Conservation (phyloP, 169 alveolate species). For the Babesia gibsoni region DNA sequence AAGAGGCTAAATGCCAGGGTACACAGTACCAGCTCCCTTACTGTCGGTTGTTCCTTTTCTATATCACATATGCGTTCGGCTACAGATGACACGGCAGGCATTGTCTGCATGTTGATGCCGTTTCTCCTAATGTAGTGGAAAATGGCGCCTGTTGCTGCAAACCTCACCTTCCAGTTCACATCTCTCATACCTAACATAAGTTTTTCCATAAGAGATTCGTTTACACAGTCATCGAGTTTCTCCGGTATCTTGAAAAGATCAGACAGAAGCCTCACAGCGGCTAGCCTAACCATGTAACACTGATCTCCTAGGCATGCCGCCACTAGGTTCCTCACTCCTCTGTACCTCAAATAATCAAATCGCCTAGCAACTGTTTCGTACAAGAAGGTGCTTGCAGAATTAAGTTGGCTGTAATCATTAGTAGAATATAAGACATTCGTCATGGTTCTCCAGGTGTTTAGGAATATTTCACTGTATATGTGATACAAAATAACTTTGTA, state of each 20-base stretch:
- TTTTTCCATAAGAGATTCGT: not conserved
- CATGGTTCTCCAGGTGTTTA: constrained; percentile 27
- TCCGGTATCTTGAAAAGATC: not conserved
- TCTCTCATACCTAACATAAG: constrained; percentile 25
- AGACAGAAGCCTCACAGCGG: constrained; percentile 4
- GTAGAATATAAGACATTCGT: constrained; percentile 22
- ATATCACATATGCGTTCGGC: constrained; percentile 37
- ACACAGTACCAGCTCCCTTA: constrained; percentile 5
- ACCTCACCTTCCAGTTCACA: constrained; percentile 39
- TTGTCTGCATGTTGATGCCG: not conserved
- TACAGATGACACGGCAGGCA: constrained; percentile 33
- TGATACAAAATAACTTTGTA: constrained; percentile 23
- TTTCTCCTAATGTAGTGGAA: constrained; percentile 12
- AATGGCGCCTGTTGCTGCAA: constrained; percentile 11
- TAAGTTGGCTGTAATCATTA: constrained; percentile 39
- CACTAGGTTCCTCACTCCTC: constrained; percentile 17
- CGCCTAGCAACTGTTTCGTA: not conserved
- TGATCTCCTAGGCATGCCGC: constrained; percentile 43
- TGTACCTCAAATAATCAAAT: constrained; percentile 13
- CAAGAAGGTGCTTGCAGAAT: constrained; percentile 31
- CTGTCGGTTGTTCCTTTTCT: constrained; percentile 42
- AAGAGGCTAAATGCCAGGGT: constrained; percentile 4
- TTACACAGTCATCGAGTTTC: not conserved
- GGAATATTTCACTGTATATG: constrained; percentile 14
- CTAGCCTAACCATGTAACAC: constrained; percentile 27